Conservation (phyloP, 2,329 filamentous ascomycete species). For the Fusarium udum region DNA sequence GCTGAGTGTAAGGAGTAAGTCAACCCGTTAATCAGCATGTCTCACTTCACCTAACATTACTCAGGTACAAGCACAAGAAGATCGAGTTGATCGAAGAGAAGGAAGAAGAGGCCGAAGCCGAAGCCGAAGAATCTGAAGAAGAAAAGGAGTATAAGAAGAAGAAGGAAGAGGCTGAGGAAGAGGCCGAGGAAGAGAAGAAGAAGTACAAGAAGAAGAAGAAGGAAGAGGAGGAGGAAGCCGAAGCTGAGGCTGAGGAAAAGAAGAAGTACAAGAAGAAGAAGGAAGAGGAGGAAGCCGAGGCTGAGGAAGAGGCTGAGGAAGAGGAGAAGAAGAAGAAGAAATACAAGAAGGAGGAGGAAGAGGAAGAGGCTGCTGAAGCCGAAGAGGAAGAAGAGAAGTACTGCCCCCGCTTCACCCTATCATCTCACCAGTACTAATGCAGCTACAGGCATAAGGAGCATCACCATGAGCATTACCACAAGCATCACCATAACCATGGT, state of each 20-base stretch:
- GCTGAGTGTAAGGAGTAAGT: conserved; percentile 40
- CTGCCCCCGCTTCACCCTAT: background rate
- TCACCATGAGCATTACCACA: conserved; percentile 1
- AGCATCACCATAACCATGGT: background rate
- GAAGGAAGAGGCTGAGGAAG: background rate
- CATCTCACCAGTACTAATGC: background rate
- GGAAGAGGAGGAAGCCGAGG: background rate
- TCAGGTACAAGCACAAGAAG: conserved; percentile 20
- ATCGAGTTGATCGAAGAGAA: conserved; percentile 18
- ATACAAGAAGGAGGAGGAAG: background rate
- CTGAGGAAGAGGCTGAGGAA: background rate
- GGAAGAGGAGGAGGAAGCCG: background rate
- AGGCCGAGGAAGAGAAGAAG: background rate
- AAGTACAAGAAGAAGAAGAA: conserved; percentile 1
- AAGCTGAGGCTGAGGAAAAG: background rate
- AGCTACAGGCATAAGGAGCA: background rate
- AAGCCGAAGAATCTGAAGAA: background rate
- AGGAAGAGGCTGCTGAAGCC: background rate
- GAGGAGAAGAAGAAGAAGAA: conserved; percentile 1
- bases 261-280: background rate
- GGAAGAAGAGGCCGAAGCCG: background rate
- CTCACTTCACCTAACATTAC: background rate
- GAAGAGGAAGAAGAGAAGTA: conserved; percentile 10
- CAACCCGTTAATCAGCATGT: fast-evolving
- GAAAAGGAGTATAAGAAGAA: background rate